phyloP scores from a whole-genome alignment of 169 alveolate genomes.

The Plasmodium gallinaceum region DNA sequence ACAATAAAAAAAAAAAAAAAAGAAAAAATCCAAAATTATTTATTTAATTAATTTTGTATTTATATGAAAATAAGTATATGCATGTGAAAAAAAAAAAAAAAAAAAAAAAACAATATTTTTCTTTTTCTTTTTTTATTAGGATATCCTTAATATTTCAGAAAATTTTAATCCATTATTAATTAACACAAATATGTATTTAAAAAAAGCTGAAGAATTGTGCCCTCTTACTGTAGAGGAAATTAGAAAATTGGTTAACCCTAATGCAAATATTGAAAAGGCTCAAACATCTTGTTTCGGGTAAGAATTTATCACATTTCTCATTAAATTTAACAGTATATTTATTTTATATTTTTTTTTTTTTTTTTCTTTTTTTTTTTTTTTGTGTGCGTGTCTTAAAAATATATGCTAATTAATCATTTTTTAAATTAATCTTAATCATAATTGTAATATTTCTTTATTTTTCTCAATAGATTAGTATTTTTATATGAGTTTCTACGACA shows the following conservation, averaged over 20 bases:
- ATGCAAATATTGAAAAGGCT: constrained; percentile 62
- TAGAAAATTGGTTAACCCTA: constrained; percentile 49
- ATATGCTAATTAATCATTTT: no score
- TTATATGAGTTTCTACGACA: constrained; percentile 69
- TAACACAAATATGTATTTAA: constrained; percentile 52
- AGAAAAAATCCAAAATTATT: background rate
- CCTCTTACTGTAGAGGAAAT: constrained; percentile 74
- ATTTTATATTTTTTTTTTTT: no score
- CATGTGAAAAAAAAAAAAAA: background rate
- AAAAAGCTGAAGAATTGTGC: constrained; percentile 65
- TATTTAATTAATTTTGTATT: background rate
- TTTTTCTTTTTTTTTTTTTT: no score
- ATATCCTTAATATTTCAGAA: constrained; percentile 68
- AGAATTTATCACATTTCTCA: background rate
- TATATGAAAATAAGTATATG: background rate
- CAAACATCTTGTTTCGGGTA: constrained; percentile 79
- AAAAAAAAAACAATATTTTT: background rate
- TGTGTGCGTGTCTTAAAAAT: no score
- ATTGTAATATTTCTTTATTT: no score
- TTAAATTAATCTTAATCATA: no score
- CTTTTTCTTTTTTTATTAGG: constrained; percentile 22
- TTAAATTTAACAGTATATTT: no score
- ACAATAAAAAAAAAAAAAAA: background rate
- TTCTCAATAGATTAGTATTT: constrained; percentile 42
- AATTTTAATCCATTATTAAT: constrained; percentile 26